Evolutionary conservation across 495 filamentous ascomycete genomes (phyloP).

Genomic region (Lepidopterella palustris): DNA sequence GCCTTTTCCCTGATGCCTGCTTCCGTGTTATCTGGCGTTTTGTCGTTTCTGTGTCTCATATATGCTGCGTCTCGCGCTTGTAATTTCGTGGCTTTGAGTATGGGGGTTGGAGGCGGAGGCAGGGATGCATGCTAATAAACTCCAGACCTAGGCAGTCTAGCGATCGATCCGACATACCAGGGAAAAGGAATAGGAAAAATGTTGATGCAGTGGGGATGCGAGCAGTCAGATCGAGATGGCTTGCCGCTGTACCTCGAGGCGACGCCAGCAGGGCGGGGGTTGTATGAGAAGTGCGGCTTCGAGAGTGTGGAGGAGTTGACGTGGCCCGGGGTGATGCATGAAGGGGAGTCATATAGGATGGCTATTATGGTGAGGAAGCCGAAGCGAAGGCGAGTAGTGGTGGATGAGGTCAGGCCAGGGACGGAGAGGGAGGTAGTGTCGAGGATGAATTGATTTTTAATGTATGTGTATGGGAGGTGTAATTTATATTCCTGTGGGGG

Average conservation of each 20-base stretch:
- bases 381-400: background rate
- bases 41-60: background rate
- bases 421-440: background rate
- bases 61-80: too few relatives aligned
- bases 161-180: constrained; percentile 42
- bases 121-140: constrained; percentile 33
- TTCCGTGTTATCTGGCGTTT: background rate
- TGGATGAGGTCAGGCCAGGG: too few relatives aligned
- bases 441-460: background rate
- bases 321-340: constrained; percentile 28
- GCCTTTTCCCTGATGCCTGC: background rate
- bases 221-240: constrained; percentile 44
- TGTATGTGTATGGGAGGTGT: too few relatives aligned
- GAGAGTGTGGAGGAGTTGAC: constrained; percentile 37
- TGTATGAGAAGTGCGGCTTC: constrained; percentile 55
- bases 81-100: too few relatives aligned
- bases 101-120: too few relatives aligned
- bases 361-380: constrained; percentile 2
- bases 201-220: constrained; percentile 46
- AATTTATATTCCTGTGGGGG: too few relatives aligned
- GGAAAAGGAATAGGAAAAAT: constrained; percentile 45
- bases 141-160: constrained; percentile 32
- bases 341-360: background rate
- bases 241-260: constrained; percentile 49
- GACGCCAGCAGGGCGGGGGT: constrained; percentile 42